phyloP scores from a whole-genome alignment of 441 rosid genomes.

The Sinapis alba region DNA sequence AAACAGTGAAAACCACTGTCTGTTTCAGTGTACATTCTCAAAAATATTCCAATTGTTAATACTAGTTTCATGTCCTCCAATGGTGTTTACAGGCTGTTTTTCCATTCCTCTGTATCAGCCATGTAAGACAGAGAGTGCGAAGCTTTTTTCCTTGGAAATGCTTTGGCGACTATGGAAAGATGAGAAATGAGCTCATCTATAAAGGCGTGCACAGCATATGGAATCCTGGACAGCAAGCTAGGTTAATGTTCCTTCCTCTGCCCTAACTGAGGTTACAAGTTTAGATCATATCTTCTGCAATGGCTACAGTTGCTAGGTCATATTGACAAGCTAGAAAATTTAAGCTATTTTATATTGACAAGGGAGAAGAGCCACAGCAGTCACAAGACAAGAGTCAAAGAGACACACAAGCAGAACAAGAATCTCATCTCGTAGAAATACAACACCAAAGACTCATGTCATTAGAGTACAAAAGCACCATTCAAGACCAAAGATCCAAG shows the following conservation, averaged over 20 bases:
- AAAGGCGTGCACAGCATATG: too few relatives aligned
- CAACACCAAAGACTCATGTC: slow-evolving; percentile 50
- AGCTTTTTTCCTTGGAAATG: background rate
- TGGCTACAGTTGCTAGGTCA: background rate
- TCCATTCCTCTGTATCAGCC: too few relatives aligned
- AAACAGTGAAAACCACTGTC: background rate
- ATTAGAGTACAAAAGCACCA: background rate
- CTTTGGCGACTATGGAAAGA: background rate
- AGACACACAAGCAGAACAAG: background rate
- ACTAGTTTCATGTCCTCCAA: background rate
- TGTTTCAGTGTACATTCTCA: background rate
- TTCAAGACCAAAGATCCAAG: slow-evolving; percentile 61
- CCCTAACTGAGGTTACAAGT: background rate
- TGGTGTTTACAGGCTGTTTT: background rate
- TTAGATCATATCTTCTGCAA: background rate
- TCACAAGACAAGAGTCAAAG: background rate
- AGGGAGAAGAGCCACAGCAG: too few relatives aligned
- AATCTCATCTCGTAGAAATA: background rate
- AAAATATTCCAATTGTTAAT: background rate
- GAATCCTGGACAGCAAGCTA: too few relatives aligned
- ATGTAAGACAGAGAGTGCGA: too few relatives aligned
- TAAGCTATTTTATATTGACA: too few relatives aligned
- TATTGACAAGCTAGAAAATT: background rate
- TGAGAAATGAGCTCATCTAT: too few relatives aligned
- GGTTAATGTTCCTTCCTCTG: background rate